These are phyloP conservation scores for Rhytidhysteron rufulum DNA, from an alignment of 2,329 filamentous ascomycete species.

Conservation along the genomic window DNA sequence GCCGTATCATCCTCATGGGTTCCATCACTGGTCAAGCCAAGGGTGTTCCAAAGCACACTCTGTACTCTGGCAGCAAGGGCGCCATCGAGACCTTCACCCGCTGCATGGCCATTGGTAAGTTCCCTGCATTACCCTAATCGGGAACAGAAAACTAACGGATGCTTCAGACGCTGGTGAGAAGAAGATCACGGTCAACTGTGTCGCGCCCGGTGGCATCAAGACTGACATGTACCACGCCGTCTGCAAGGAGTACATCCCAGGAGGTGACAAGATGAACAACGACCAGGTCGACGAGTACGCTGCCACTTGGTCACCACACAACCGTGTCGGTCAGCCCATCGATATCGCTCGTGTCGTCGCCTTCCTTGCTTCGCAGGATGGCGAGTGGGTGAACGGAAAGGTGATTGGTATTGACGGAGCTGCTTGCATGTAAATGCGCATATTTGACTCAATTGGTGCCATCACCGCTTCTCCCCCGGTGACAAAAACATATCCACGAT, in stretches of 20 bases:
- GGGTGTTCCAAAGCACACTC: conserved; percentile 52
- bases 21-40: conserved; percentile 56
- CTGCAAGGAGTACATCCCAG: conserved; percentile 61
- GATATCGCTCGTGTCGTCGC: conserved; percentile 65
- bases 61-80: conserved; percentile 53
- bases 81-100: conserved; percentile 53
- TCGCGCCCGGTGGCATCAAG: conserved; percentile 55
- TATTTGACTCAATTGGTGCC: no score
- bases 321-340: conserved; percentile 63
- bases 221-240: conserved; percentile 60
- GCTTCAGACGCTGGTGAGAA: conserved; percentile 48
- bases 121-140: background rate
- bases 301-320: conserved; percentile 60
- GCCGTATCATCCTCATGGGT: conserved; percentile 53
- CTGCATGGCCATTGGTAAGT: conserved; percentile 50
- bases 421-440: conserved; percentile 37
- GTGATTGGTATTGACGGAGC: conserved; percentile 47
- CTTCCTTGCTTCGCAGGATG: conserved; percentile 55
- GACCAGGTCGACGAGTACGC: conserved; percentile 62
- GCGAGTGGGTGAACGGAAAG: conserved; percentile 56
- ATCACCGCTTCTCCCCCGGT: no score
- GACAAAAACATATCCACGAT: no score
- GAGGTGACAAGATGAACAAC: conserved; percentile 52
- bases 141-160: background rate
- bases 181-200: conserved; percentile 58